phyloP scores from a whole-genome alignment of 257 asterid species.

The Mitragyna speciosa region DNA sequence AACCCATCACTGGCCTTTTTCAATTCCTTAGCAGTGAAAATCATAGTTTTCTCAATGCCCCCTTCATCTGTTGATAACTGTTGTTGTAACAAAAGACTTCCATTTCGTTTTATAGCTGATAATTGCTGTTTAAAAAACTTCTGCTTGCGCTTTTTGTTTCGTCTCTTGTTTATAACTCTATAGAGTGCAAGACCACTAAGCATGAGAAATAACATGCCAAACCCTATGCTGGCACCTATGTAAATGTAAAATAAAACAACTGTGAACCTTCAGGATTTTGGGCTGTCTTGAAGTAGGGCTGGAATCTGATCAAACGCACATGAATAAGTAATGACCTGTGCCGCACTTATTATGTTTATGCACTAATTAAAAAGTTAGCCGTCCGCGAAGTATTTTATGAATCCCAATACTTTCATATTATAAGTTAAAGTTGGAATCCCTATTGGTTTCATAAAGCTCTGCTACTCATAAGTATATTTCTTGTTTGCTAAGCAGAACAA shows the following conservation, averaged over 20 bases:
- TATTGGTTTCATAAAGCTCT: too few relatives aligned
- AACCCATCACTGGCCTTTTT: constrained; percentile 24
- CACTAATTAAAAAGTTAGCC: too few relatives aligned
- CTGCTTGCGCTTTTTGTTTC: constrained; percentile 6
- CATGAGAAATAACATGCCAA: constrained; percentile 8
- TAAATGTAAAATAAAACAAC: background rate
- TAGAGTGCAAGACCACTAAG: constrained; percentile 1
- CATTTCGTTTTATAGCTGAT: too few relatives aligned
- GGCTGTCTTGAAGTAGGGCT: background rate
- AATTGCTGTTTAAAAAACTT: constrained; percentile 13
- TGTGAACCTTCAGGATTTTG: background rate
- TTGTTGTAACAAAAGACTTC: background rate
- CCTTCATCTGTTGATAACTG: constrained; percentile 27
- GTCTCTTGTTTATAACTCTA: constrained; percentile 15
- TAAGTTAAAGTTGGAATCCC: too few relatives aligned
- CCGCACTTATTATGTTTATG: too few relatives aligned
- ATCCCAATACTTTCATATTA: too few relatives aligned
- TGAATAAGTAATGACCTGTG: too few relatives aligned
- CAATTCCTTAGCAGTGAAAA: constrained; percentile 30
- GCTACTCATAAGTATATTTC: too few relatives aligned
- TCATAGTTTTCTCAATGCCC: constrained; percentile 18
- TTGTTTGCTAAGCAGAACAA: too few relatives aligned
- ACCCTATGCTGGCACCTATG: constrained; percentile 9
- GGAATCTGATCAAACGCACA: too few relatives aligned
- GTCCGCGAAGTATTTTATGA: too few relatives aligned